Evolutionary conservation across 352 stramenopile genomes (phyloP), one percentile per base, ranked within the genome.

Genomic region (Phytophthora cryptogea): DNA sequence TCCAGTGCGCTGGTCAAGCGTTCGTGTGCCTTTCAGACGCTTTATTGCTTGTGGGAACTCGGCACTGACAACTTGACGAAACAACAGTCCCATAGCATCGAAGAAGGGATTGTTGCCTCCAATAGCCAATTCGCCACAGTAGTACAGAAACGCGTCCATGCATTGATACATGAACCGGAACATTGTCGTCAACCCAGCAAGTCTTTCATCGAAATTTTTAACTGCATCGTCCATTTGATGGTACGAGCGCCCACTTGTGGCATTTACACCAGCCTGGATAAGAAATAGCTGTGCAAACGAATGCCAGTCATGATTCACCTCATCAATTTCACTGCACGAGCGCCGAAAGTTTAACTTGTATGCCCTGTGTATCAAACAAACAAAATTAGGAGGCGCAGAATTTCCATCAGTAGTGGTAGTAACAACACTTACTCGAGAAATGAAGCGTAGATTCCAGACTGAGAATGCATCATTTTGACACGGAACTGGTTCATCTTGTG

Each of bases 91-190:
- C 56, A 92, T 77, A n/a, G 78, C 67, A 5, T 71, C 48, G 33
- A 89, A 82, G 64, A 94, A 94, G 8, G 89, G 69, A 64, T 89
- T 94, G 5, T 78, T 72, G 11, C 86, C 70, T 8, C 85, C 85
- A 39, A 90, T 92, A 10, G 85, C 83, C 82, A 94, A 89, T 14
- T 76, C 70, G 11, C 85, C 78, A 47, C 83, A 94, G 43, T 92
- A 58, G 47, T 83, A 91, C 6, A 94, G 61, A 45, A 94, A 88
- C 20, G 70, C 55, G 44, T 94, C 83, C 32, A 91, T 76, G 55
- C 83, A 91, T 53, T 86, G 79, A 48, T 94, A 94, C 83, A 88
- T 90, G 43, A 94, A 90, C 64, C 74, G 79, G 53, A 90, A 89
- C 50, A 90, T 80, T 16, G 85, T 74, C 8, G 59, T 75, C 23